phyloP scores from a whole-genome alignment of 306 rosid genomes.

The Hippophae gyantsensis region DNA sequence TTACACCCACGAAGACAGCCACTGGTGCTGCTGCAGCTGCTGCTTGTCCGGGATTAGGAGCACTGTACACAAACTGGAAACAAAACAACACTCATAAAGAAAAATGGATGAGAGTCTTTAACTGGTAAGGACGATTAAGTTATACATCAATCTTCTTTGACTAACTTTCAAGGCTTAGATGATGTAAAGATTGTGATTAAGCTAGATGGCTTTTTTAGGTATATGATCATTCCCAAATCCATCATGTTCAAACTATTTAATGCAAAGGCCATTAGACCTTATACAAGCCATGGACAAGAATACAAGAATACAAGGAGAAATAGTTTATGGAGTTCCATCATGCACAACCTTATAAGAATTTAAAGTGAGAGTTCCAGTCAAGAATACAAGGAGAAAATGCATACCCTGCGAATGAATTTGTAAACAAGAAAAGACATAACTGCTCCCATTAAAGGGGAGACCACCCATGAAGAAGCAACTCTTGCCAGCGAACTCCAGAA shows the following conservation, averaged over 20 bases:
- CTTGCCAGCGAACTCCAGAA: slow-evolving; percentile 94
- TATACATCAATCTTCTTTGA: neutral
- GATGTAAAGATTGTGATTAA: neutral
- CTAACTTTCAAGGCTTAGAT: neutral
- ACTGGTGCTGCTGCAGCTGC: slow-evolving; percentile 95
- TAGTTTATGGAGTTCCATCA: too few relatives aligned
- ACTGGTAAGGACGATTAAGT: neutral
- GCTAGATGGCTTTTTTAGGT: neutral
- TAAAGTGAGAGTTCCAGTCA: slow-evolving; percentile 5
- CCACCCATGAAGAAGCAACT: slow-evolving; percentile 83
- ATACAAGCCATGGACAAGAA: too few relatives aligned
- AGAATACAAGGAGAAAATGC: slow-evolving; percentile 18
- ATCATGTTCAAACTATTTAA: too few relatives aligned
- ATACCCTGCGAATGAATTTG: slow-evolving; percentile 90
- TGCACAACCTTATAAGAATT: neutral
- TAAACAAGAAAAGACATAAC: slow-evolving; percentile 82
- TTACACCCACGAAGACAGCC: slow-evolving; percentile 69
- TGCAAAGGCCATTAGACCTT: too few relatives aligned
- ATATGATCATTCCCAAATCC: too few relatives aligned
- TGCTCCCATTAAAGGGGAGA: slow-evolving; percentile 90
- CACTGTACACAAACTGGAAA: slow-evolving; percentile 84
- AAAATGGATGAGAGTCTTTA: neutral
- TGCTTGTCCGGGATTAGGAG: slow-evolving; percentile 91
- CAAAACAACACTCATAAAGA: neutral
- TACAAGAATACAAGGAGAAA: too few relatives aligned